These are phyloP conservation scores for Eimeria tenella DNA, from an alignment of 169 alveolate genomes.

Conservation along the genomic window DNA sequence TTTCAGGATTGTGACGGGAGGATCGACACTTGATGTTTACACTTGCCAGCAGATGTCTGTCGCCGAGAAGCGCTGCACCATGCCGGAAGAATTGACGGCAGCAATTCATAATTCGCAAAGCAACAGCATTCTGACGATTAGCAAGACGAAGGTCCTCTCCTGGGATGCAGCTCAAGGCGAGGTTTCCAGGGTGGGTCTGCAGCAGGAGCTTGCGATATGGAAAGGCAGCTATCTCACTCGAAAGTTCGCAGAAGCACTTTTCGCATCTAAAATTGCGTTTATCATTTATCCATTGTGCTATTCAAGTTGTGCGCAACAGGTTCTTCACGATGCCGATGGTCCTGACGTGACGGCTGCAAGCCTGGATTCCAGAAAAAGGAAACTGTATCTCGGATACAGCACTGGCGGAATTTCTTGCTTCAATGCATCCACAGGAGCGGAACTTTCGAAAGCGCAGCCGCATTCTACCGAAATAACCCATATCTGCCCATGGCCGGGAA, in stretches of 20 bases:
- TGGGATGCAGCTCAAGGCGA: conserved; percentile 69
- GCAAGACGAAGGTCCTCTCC: conserved; percentile 44
- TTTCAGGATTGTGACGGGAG: conserved; percentile 65
- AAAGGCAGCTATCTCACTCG: too few species aligned
- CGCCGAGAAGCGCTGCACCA: conserved; percentile 52
- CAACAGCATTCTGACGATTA: conserved; percentile 59
- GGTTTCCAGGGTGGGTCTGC: conserved; percentile 38
- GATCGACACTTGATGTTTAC: conserved; percentile 60
- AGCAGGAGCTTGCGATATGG: too few species aligned
- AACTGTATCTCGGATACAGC: conserved; percentile 71
- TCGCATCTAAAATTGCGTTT: too few species aligned
- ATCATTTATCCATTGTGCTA: too few species aligned
- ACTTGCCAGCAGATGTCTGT: conserved; percentile 55
- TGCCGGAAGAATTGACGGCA: conserved; percentile 56
- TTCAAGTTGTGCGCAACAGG: background rate
- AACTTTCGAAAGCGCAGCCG: background rate
- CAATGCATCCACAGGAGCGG: conserved; percentile 70
- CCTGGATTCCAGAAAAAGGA: conserved; percentile 56
- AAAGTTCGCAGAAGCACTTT: too few species aligned
- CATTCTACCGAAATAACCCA: conserved; percentile 68
- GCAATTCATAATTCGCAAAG: conserved; percentile 58
- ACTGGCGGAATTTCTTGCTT: conserved; percentile 8
- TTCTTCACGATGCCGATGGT: conserved; percentile 50
- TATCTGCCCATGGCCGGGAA: conserved; percentile 51
- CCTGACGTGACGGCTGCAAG: conserved; percentile 65